Evolutionary conservation across 164 flowering plant species (phyloP), one percentile per base, ranked within the genome.

Genomic region (Amborella trichopoda): DNA sequence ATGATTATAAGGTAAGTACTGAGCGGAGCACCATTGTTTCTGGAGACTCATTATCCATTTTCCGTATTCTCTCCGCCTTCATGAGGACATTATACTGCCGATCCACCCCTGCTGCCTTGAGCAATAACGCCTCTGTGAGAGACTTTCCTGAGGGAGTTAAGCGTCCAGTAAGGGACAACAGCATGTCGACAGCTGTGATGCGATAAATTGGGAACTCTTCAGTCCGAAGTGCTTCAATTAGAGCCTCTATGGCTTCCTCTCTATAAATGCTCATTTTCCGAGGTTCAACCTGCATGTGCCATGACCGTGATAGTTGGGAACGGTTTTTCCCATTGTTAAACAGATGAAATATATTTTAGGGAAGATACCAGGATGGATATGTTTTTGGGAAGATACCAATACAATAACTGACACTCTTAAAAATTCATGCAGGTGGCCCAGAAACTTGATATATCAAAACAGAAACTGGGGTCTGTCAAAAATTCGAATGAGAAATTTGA

Each of bases 251-350:
- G 46, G 94, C 75, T 62, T 80, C 88, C 64, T 83, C 94, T 41
- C 94, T 70, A 63, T 78, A 80, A 28, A 80, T 78, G 64, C 88
- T 80, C 88, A 80, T 83, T 62, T 83, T 80, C 44, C 71, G 60
- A 38, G 94, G 94, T 52, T 78, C 80, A 65, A 57, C 81, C 85
- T 83, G 63, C 20, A 54, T n/a, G n/a, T n/a, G n/a, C n/a, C n/a
- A n/a, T n/a, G n/a, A n/a, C n/a, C n/a, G n/a, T n/a, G n/a, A n/a
- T n/a, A n/a, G n/a, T n/a, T n/a, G n/a, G n/a, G n/a, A n/a, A n/a
- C n/a, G n/a, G n/a, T n/a, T n/a, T n/a, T n/a, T n/a, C n/a, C n/a
- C n/a, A n/a, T n/a, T n/a, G n/a, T n/a, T n/a, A n/a, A n/a, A n/a
- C n/a, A n/a, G n/a, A n/a, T n/a, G n/a, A n/a, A n/a, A n/a, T n/a